A percentile compares a stretch with the other conserved stretches of the same genome.
These are phyloP conservation scores for Ustilago loliicola DNA, from an alignment of 1,284 basidiomycete species.

Conservation along the genomic window DNA sequence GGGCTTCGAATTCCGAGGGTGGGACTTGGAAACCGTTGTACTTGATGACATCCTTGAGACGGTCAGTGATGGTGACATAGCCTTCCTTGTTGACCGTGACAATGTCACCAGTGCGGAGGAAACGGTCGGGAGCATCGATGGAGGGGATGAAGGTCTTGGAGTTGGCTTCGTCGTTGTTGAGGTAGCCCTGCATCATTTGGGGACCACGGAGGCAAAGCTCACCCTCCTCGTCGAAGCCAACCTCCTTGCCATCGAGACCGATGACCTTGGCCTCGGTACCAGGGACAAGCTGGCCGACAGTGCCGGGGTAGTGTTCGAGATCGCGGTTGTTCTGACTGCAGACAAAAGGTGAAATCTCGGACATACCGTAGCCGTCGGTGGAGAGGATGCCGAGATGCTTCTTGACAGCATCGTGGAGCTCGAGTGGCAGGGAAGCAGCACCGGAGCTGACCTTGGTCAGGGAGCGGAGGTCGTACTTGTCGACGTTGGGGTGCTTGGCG, in stretches of 20 bases:
- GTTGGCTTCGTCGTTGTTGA: constrained; percentile 66
- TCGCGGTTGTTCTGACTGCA: constrained; percentile 62
- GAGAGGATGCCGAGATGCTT: constrained; percentile 57
- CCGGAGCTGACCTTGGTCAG: constrained; percentile 64
- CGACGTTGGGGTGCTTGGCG: constrained; percentile 58
- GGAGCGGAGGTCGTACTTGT: constrained; percentile 62
- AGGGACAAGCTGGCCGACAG: constrained; percentile 62
- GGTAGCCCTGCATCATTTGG: constrained; percentile 69
- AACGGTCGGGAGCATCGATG: constrained; percentile 38
- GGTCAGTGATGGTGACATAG: constrained; percentile 65
- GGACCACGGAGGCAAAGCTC: constrained; percentile 66
- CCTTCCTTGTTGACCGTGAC: constrained; percentile 60
- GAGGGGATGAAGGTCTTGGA: constrained; percentile 48
- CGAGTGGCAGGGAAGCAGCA: constrained; percentile 58
- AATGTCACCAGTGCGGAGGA: constrained; percentile 66
- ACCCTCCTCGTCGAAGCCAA: constrained; percentile 58
- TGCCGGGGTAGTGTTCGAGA: constrained; percentile 48
- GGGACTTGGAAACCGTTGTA: constrained; percentile 69
- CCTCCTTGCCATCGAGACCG: constrained; percentile 48
- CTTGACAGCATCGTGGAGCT: constrained; percentile 56
- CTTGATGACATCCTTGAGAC: constrained; percentile 69
- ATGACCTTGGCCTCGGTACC: constrained; percentile 64
- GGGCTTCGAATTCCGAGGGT: constrained; percentile 65
- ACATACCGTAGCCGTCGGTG: constrained; percentile 70
- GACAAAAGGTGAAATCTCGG: constrained; percentile 68